These are phyloP conservation scores for Candida arabinofermentans DNA, from an alignment of 805 yeast genomes.

Conservation along the genomic window DNA sequence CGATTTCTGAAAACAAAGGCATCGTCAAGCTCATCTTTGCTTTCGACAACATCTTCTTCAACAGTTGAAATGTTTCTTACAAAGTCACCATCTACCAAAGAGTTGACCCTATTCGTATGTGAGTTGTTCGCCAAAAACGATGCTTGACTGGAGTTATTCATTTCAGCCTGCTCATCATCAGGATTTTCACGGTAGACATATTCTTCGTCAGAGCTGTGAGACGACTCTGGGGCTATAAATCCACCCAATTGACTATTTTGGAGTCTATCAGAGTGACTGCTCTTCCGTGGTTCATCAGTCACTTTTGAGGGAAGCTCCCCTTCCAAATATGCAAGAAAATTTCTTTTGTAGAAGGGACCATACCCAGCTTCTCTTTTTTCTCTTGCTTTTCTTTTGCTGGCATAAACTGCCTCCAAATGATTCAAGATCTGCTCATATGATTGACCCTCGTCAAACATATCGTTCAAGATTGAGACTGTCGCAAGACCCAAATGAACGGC, in stretches of 20 bases:
- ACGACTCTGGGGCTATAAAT: constrained; percentile 10
- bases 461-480: constrained; percentile 25
- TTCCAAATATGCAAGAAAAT: constrained; percentile 21
- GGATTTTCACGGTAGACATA: constrained; percentile 13
- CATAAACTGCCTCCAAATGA: constrained; percentile 24
- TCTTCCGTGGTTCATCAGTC: constrained; percentile 1
- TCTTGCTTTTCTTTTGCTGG: constrained; percentile 18
- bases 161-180: constrained; percentile 7
- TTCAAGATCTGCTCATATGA: constrained; percentile 26
- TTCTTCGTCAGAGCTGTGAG: constrained; percentile 18
- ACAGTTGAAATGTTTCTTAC: too few species aligned
- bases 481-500: constrained; percentile 32
- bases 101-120: too few species aligned
- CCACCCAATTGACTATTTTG: constrained; percentile 11
- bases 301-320: constrained; percentile 11
- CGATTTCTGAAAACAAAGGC: constrained; percentile 19
- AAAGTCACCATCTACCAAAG: too few species aligned
- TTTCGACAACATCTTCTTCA: neutral
- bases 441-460: constrained; percentile 27
- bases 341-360: constrained; percentile 26
- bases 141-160: neutral
- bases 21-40: constrained; percentile 10
- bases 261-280: too few species aligned
- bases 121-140: neutral
- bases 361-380: constrained; percentile 25